A percentile compares a stretch with the other conserved stretches of the same genome.
Conservation (phyloP, 805 yeast genomes). For the Saturnispora zaruensis region DNA sequence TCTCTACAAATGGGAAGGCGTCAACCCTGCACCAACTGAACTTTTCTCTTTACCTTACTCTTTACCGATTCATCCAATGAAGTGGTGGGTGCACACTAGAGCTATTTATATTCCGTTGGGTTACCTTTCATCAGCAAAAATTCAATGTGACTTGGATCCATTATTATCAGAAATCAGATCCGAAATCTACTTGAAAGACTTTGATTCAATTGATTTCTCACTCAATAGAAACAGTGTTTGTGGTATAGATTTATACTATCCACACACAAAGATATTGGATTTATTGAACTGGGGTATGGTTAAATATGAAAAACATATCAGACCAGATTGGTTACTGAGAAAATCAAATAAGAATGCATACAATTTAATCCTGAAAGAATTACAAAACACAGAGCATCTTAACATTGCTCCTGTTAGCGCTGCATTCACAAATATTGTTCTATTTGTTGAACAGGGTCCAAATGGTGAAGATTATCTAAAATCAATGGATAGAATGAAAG, state of each 20-base stretch:
- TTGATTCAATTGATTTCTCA: constrained; percentile 56
- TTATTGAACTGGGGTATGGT: constrained; percentile 50
- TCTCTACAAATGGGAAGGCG: constrained; percentile 91
- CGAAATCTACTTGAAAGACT: constrained; percentile 71
- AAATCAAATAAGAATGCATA: constrained; percentile 45
- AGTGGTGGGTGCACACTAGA: constrained; percentile 99
- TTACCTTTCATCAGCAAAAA: constrained; percentile 54
- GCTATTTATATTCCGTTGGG: constrained; percentile 86
- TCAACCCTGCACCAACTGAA: constrained; percentile 97
- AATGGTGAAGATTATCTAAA: constrained; percentile 52
- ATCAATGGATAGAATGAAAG: constrained; percentile 55
- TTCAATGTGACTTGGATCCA: constrained; percentile 53
- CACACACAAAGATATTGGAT: constrained; percentile 68
- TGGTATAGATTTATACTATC: constrained; percentile 89
- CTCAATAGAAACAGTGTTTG: constrained; percentile 76
- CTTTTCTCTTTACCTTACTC: constrained; percentile 79
- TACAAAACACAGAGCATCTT: constrained; percentile 66
- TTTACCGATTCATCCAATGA: constrained; percentile 82
- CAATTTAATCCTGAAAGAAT: constrained; percentile 63
- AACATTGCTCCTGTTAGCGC: constrained; percentile 92
- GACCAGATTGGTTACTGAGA: constrained; percentile 67
- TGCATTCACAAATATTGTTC: constrained; percentile 71
- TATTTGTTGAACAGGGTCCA: constrained; percentile 60
- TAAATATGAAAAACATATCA: constrained; percentile 56
- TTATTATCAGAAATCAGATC: constrained; percentile 55